Percentiles rank a stretch among this genome's conserved stretches.
Conservation (phyloP, 176 grass and related monocot species). For the Musa schizocarpa region DNA sequence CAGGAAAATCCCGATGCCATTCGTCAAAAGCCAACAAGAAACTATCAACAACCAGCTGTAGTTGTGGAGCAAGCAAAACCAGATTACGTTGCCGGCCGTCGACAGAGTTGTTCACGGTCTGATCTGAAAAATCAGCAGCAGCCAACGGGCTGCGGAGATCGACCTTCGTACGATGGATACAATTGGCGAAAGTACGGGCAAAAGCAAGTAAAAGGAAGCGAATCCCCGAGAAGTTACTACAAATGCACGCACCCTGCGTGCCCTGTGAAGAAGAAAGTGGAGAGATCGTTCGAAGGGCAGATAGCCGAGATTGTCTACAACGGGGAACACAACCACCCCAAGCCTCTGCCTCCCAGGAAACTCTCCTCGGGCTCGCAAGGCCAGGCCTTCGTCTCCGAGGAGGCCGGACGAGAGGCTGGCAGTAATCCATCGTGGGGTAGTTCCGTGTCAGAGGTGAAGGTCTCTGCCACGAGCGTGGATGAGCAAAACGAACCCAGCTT, state of each 20-base stretch:
- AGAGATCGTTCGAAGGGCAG: conserved; percentile 6
- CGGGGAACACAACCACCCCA: conserved; percentile 12
- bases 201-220: conserved; percentile 14
- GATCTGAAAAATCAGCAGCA: conserved; percentile 4
- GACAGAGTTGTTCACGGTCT: background rate
- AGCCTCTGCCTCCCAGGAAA: conserved; percentile 8
- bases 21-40: background rate
- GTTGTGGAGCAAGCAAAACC: background rate
- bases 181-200: conserved; percentile 19
- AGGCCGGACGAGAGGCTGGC: background rate
- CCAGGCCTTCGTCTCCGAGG: background rate
- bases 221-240: conserved; percentile 10
- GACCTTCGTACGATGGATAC: conserved; percentile 6
- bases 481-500: too few relatives aligned
- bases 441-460: background rate
- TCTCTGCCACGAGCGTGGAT: too few relatives aligned
- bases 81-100: background rate
- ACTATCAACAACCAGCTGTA: too few relatives aligned
- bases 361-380: background rate
- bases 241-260: conserved; percentile 8
- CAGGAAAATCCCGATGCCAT: background rate
- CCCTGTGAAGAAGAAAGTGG: conserved; percentile 12
- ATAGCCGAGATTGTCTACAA: conserved; percentile 14
- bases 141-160: background rate
- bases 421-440: background rate